Evolutionary conservation across 768 basidiomycete genomes (phyloP).

Genomic region (Rhodotorula toruloides): DNA sequence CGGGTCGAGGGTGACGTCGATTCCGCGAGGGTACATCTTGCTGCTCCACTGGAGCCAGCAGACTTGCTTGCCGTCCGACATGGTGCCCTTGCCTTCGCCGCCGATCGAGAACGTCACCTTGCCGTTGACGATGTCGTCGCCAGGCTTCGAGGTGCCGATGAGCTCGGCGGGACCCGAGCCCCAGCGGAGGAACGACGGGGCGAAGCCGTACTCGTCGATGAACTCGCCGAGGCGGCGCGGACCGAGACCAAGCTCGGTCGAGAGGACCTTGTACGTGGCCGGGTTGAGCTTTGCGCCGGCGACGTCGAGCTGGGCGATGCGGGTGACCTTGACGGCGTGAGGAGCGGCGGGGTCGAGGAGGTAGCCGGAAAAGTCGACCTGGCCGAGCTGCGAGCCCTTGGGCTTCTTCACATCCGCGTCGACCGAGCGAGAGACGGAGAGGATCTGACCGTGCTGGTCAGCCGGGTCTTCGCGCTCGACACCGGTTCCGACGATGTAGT

Average conservation of each 20-base stretch:
- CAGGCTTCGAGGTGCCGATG: neutral
- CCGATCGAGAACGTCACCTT: slow-evolving; percentile 17
- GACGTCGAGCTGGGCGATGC: slow-evolving; percentile 11
- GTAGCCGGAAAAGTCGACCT: slow-evolving; percentile 19
- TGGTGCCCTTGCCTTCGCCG: slow-evolving; percentile 25
- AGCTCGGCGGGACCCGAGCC: slow-evolving; percentile 21
- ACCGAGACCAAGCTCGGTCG: slow-evolving; percentile 17
- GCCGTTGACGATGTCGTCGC: slow-evolving; percentile 14
- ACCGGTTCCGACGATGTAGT: slow-evolving; percentile 15
- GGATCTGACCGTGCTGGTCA: slow-evolving; percentile 22
- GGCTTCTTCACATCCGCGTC: neutral
- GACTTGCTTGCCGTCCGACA: slow-evolving; percentile 26
- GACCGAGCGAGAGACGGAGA: slow-evolving; percentile 23
- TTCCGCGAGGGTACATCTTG: slow-evolving; percentile 27
- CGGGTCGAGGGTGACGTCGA: slow-evolving; percentile 14
- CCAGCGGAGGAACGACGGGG: slow-evolving; percentile 30
- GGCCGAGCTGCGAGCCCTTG: neutral
- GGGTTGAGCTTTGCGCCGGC: neutral
- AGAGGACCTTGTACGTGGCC: slow-evolving; percentile 29
- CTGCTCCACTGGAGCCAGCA: slow-evolving; percentile 27
- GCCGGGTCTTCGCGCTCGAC: slow-evolving; percentile 28
- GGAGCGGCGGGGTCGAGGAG: neutral
- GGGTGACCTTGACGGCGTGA: slow-evolving; percentile 9
- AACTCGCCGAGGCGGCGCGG: slow-evolving; percentile 24
- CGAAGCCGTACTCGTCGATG: slow-evolving; percentile 28